Base-by-base conservation (phyloP, 2,329 filamentous ascomycete species). In the Fusarium praegraminearum region DNA sequence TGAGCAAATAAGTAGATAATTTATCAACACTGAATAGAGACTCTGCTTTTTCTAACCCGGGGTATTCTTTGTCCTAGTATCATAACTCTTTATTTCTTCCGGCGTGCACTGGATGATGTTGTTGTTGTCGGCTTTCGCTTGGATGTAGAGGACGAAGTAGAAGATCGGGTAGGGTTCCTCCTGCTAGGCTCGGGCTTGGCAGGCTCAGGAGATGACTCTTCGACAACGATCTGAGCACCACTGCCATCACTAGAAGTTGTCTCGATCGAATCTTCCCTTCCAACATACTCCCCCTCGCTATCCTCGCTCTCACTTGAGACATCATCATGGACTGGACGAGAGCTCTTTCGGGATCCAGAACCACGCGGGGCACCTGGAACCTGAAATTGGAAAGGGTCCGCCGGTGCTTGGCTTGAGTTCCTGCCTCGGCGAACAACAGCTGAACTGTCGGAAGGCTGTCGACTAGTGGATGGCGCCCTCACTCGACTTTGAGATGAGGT, bases 331-430 rank as follows among this genome's bases (percentile, higher is more conserved):
- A 74, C 64, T 28, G 72, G 57, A 12, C 36, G 76, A 53, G 76
- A 75, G 33, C 73, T 76, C 44, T 76, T 76, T 45, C 72, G 71
- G 52, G 73, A 72, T 13, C 65, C 61, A 38, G 69, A 63, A 28
- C 70, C 65, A 41, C 75, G 72, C 33, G 77, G 73, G 59, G 74
- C 74, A 15, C 82, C 83, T 24, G 78, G 79, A 6, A 83, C 84
- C 77, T 87, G 85, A 73, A 84, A 88, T 65, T 82, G 81, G 62
- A 88, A 88, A 7, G 86, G 85, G 62, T 88, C 83, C 16, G 78
- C 58, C 7, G 67, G 68, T 38, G 64, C 57, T 22, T 75, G 74
- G 15, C 69, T 77, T 30, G 76, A 75, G 22, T 76, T 74, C 35
- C 77, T 75, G 24, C 76, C 73, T 28, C 80, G 79, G 20, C 74